These are phyloP conservation scores for Diaporthe citrichinensis DNA, from an alignment of 2,329 filamentous ascomycete genomes.

Conservation along the genomic window DNA sequence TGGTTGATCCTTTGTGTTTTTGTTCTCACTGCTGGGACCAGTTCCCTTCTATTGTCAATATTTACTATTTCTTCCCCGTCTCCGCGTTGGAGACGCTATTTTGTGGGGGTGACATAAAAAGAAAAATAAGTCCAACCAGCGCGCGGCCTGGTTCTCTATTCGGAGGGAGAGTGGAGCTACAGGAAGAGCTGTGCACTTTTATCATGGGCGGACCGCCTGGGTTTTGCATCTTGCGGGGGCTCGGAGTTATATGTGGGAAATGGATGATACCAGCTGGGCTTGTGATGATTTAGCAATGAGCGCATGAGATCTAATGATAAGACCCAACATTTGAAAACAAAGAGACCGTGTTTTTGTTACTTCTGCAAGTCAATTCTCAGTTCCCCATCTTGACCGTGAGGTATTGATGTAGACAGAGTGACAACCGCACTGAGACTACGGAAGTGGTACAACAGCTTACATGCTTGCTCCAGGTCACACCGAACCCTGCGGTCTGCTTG, in stretches of 20 bases:
- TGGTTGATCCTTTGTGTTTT: not conserved
- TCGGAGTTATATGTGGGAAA: conserved; percentile 25
- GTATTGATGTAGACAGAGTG: not conserved
- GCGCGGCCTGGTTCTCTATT: conserved; percentile 8
- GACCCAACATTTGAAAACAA: not conserved
- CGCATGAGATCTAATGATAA: conserved; percentile 29
- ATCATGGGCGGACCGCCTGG: not conserved
- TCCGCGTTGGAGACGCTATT: not conserved
- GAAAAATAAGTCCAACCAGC: not conserved
- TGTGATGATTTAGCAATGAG: conserved; percentile 23
- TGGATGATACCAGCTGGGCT: conserved; percentile 35
- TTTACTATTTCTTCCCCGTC: not conserved
- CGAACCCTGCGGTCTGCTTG: not conserved
- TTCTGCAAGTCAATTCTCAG: not conserved
- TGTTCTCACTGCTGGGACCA: not conserved
- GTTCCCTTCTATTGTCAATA: conserved; percentile 16
- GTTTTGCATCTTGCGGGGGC: not conserved
- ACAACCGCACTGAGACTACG: not conserved
- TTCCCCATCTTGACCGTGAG: not conserved
- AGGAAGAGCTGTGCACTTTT: not conserved
- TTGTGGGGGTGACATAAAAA: not conserved
- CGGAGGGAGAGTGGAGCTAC: not conserved
- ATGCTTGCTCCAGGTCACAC: not conserved
- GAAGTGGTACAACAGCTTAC: too few relatives aligned
- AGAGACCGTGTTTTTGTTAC: not conserved